These are phyloP conservation scores for Vanrija sp. DNA, from an alignment of 1,284 basidiomycete genomes.

Conservation along the genomic window DNA sequence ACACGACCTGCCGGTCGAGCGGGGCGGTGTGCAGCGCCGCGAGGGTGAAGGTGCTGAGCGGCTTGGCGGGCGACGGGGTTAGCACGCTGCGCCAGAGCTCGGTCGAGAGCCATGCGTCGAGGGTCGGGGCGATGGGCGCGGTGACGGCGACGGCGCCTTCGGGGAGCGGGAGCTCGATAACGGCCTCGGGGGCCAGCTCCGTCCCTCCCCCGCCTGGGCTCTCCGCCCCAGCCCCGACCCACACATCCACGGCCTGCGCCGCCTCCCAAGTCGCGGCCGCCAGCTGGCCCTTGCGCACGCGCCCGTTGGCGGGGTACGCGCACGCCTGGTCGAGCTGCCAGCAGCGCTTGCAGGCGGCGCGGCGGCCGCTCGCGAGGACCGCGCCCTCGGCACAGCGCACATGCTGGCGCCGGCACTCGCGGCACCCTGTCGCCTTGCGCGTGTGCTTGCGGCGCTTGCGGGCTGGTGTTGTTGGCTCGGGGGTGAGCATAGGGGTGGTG, in stretches of 20 bases:
- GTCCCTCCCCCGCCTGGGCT: too few species aligned
- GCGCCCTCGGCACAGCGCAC: slow-evolving; percentile 20
- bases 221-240: not conserved
- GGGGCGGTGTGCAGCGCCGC: not conserved
- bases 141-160: too few species aligned
- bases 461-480: not conserved
- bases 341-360: slow-evolving; percentile 18
- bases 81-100: not conserved
- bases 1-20: slow-evolving; percentile 10
- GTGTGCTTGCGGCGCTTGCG: slow-evolving; percentile 12
- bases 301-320: slow-evolving; percentile 16
- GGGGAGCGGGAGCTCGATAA: too few species aligned
- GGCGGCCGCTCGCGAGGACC: not conserved
- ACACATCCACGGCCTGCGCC: slow-evolving; percentile 10
- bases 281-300: slow-evolving; percentile 5
- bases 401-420: slow-evolving; percentile 13
- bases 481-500: too few species aligned
- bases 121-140: too few species aligned
- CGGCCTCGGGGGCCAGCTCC: too few species aligned
- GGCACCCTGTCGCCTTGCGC: slow-evolving; percentile 17
- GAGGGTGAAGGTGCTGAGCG: slow-evolving; percentile 8
- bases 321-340: slow-evolving; percentile 16
- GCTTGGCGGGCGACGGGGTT: not conserved
- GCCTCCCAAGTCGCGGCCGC: slow-evolving; percentile 8
- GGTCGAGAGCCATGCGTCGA: not conserved